Evolutionary conservation across 352 stramenopile species (phyloP), one percentile per base, ranked within the genome.

Genomic region (Phytophthora foliorum): DNA sequence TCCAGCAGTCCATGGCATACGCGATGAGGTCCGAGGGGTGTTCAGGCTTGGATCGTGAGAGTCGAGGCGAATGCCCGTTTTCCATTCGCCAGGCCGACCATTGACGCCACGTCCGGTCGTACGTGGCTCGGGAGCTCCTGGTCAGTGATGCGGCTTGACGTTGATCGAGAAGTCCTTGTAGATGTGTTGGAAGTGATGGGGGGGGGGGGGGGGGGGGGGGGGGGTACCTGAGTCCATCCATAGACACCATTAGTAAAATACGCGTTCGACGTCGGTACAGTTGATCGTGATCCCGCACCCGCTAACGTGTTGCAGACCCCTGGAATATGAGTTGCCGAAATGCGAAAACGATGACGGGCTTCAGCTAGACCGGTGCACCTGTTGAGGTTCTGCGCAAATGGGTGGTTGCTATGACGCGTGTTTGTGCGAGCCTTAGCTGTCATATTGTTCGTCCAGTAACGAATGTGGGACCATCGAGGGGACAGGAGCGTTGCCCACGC

Each of bases 391-490:
- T 49, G 36, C 14, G 38, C 17, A 5, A 42, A 42, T 6, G 3
- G 11, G 14, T 42, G 11, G 11, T 42, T 19, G 11, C 34, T 10
- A 4, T 9, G 7, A 2, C 6, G 36, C 1, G 11, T 19, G 36
- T 19, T 42, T 6, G 36, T 42, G 36, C 6, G 36, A 17, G 36
- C 3, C 36, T 19, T 42, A 8, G 36, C 36, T 19, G 36, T 42
- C 1, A 6, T 25, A 22, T 59, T 59, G 11, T 49, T 31, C 2
- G 38, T 59, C 36, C 52, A 59, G 25, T 36, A 59, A 1, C 36
- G 39, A 41, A 39, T 50, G 52, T 59, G 52, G 14, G 11, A 11
- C 36, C 36, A 42, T 19, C 36, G 36, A 17, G 36, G 36, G 2
- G 36, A 19, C 3, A 42, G 2, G 16, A 42, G 19, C 19, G 11